Conservation (phyloP, 352 stramenopile species). For the Phytopythium sindhum region DNA sequence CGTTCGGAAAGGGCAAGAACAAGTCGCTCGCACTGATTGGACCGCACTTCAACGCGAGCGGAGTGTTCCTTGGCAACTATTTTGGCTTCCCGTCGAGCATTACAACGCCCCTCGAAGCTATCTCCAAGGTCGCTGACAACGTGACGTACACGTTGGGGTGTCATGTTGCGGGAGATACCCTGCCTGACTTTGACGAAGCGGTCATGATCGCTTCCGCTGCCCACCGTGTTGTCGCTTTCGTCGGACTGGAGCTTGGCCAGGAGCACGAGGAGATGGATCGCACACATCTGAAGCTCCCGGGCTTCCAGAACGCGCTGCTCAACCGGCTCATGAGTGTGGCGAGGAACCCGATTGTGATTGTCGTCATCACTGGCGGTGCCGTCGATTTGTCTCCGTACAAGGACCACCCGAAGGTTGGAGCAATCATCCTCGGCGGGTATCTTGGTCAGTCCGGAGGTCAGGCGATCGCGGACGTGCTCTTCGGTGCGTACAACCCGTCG, state of each 20-base stretch:
- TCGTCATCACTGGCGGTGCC: conserved; percentile 77
- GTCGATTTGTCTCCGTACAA: conserved; percentile 69
- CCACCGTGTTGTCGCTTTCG: conserved; percentile 51
- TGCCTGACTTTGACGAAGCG: conserved; percentile 49
- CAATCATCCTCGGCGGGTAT: conserved; percentile 70
- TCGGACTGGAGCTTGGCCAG: conserved; percentile 63
- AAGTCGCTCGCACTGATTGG: conserved; percentile 64
- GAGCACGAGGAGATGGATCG: conserved; percentile 74
- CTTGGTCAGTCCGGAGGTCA: conserved; percentile 62
- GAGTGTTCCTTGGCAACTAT: conserved; percentile 75
- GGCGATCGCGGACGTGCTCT: conserved; percentile 74
- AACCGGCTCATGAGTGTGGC: conserved; percentile 40
- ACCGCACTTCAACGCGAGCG: conserved; percentile 65
- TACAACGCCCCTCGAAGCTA: conserved; percentile 48
- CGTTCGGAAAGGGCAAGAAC: conserved; percentile 15
- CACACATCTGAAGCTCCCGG: conserved; percentile 50
- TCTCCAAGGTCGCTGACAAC: conserved; percentile 27
- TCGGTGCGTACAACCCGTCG: conserved; percentile 65
- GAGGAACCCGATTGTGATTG: conserved; percentile 58
- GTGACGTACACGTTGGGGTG: conserved; percentile 41
- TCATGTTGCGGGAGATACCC: conserved; percentile 47
- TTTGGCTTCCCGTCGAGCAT: conserved; percentile 58
- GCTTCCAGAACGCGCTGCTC: conserved; percentile 62
- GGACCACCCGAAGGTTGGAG: conserved; percentile 50
- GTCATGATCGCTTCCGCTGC: conserved; percentile 30